Percentiles rank a stretch among this genome's conserved stretches.
These are phyloP conservation scores for Amylostereum areolatum DNA, from an alignment of 1,284 basidiomycete genomes.

Conservation along the genomic window DNA sequence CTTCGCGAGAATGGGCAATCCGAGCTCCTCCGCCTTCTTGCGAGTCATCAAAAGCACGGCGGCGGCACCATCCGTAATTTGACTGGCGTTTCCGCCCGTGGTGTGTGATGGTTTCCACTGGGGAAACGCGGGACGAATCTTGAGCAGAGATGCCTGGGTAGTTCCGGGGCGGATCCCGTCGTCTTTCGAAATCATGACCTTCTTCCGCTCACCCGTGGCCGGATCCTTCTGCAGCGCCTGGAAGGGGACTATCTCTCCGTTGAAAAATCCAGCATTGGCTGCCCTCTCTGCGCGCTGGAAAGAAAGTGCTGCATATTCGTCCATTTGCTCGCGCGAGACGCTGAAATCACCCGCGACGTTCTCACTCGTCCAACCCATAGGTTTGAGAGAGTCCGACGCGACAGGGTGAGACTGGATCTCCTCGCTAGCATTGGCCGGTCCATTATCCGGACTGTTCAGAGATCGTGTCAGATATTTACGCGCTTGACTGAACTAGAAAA, in stretches of 20 bases:
- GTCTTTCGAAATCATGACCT: conserved; percentile 62
- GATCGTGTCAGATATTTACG: background rate
- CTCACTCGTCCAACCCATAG: conserved; percentile 84
- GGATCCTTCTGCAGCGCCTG: conserved; percentile 55
- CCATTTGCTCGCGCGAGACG: conserved; percentile 77
- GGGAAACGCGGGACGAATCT: conserved; percentile 79
- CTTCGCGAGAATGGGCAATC: conserved; percentile 71
- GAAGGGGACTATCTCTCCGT: conserved; percentile 78
- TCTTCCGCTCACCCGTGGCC: conserved; percentile 45
- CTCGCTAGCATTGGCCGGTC: conserved; percentile 56
- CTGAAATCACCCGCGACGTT: conserved; percentile 73
- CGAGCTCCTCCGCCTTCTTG: conserved; percentile 75
- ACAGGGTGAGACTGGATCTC: conserved; percentile 43
- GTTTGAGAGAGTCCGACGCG: conserved; percentile 55
- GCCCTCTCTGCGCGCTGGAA: conserved; percentile 69
- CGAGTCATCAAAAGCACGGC: conserved; percentile 86
- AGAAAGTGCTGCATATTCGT: conserved; percentile 72
- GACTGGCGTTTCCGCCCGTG: conserved; percentile 87
- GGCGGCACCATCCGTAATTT: conserved; percentile 86
- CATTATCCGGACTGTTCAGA: conserved; percentile 53
- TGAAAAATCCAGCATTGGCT: conserved; percentile 64
- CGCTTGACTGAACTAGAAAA: background rate
- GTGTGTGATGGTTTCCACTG: conserved; percentile 78
- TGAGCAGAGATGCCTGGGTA: conserved; percentile 62
- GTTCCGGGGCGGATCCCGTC: conserved; percentile 81